Percentiles rank a stretch among this genome's conserved stretches.
These are phyloP conservation scores for Meyerozyma athensensis DNA, from an alignment of 1,139 yeast species.

Conservation along the genomic window DNA sequence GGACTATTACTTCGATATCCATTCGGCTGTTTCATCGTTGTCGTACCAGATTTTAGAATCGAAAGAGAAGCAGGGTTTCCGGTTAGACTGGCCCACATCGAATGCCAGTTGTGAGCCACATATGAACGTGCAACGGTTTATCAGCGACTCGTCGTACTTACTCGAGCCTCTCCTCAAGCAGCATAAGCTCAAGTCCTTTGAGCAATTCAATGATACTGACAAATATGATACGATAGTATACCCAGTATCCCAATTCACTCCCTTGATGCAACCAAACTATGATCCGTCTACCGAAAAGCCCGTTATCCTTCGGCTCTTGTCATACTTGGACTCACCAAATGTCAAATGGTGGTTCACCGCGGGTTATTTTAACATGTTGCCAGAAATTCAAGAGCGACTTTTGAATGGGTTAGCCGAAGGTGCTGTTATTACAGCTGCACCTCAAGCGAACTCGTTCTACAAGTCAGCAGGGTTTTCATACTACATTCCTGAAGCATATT, in stretches of 20 bases:
- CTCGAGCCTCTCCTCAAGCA: conserved; percentile 56
- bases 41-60: conserved; percentile 60
- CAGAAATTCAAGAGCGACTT: conserved; percentile 62
- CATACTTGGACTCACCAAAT: conserved; percentile 50
- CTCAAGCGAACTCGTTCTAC: conserved; percentile 90
- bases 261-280: conserved; percentile 57
- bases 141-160: conserved; percentile 52
- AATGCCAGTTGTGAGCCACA: conserved; percentile 73
- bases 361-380: conserved; percentile 91
- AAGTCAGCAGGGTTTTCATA: conserved; percentile 79
- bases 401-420: conserved; percentile 61
- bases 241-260: conserved; percentile 90
- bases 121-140: conserved; percentile 50
- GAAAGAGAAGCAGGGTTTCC: conserved; percentile 43
- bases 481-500: conserved; percentile 82
- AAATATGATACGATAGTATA: conserved; percentile 67
- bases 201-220: conserved; percentile 28
- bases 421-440: conserved; percentile 82
- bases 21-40: conserved; percentile 58
- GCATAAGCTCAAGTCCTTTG: conserved; percentile 30
- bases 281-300: conserved; percentile 75
- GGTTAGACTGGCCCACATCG: conserved; percentile 70
- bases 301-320: conserved; percentile 55
- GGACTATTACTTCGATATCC: conserved; percentile 69
- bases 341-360: conserved; percentile 89